Conservation (phyloP, 225 moss, liverwort and hornwort genomes). For the Physcomitrium patens region DNA sequence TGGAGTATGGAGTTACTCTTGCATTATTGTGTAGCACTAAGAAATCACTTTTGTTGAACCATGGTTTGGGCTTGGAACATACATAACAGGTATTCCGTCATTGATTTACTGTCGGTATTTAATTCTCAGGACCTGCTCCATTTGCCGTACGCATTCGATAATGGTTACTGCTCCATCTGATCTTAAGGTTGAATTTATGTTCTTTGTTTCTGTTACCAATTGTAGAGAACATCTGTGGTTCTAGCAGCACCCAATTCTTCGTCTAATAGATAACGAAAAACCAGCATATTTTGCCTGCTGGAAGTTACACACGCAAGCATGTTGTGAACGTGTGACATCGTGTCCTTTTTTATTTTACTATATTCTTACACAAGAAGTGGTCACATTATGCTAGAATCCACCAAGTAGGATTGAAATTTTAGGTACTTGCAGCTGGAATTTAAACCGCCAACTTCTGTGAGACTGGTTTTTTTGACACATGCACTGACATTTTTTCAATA, state of each 20-base stretch:
- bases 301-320: background rate
- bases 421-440: too few relatives aligned
- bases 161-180: background rate
- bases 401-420: too few relatives aligned
- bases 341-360: too few relatives aligned
- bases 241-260: background rate
- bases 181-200: background rate
- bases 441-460: too few relatives aligned
- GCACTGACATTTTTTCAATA: too few relatives aligned
- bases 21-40: background rate
- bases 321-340: background rate
- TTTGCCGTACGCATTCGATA: background rate
- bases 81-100: background rate
- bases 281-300: slow-evolving; percentile 9
- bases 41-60: slow-evolving; percentile 15
- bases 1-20: slow-evolving; percentile 2
- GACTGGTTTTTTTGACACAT: too few relatives aligned
- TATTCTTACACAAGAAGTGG: too few relatives aligned
- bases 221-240: background rate
- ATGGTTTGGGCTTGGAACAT: slow-evolving; percentile 6
- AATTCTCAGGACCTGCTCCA: background rate
- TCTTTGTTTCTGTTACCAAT: background rate
- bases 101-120: slow-evolving; percentile 13
- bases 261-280: background rate
- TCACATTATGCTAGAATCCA: too few relatives aligned